Evolutionary conservation across 352 stramenopile species (phyloP), one percentile per base, ranked within the genome.

Genomic region (Phytopythium ostracodes): DNA sequence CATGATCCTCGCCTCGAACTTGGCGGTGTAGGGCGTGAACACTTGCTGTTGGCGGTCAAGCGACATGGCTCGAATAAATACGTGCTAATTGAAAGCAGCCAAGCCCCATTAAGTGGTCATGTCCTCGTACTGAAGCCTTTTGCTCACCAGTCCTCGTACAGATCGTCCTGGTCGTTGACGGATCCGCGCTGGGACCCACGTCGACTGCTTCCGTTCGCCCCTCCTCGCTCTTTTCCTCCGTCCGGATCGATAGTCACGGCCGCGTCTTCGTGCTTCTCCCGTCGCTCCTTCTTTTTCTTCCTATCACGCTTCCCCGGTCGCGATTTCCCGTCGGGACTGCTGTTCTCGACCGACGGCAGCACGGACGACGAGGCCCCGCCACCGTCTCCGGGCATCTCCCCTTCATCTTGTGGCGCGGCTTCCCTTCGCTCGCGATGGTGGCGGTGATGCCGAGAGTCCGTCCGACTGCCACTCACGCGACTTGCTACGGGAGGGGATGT

Each of bases 201-300:
- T 68, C 66, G 27, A 33, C 36, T 20, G 54, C 64, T 35, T 15
- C 49, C 33, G 51, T 51, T 29, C 15, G 59, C 44, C 43, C 27
- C 35, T 52, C n/a, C 22, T 44, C 62, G 38, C 35, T 60, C 4
- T 56, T 59, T 24, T 6, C 9, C 22, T 43, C 4, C 33, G 9
- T 49, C 53, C 6, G 22, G 0, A 1, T 59, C 53, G 2, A 24
- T 65, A 36, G 31, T 60, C 6, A 53, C 54, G 6, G 51, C 24
- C 9, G 50, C 36, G 10, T 66, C 47, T 10, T 70, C 63, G 20
- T 64, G 38, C 52, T 79, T 80, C 24, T 79, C 66, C 1, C 69
- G 60, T 2, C 64, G 63, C n/a, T 88, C 82, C 17, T 86, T 84
- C 60, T 84, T 84, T 60, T 84, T 85, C 60, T 84, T 87, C 59